Base-by-base conservation (phyloP, 345 rosid genomes). In the Clausena lansium region DNA sequence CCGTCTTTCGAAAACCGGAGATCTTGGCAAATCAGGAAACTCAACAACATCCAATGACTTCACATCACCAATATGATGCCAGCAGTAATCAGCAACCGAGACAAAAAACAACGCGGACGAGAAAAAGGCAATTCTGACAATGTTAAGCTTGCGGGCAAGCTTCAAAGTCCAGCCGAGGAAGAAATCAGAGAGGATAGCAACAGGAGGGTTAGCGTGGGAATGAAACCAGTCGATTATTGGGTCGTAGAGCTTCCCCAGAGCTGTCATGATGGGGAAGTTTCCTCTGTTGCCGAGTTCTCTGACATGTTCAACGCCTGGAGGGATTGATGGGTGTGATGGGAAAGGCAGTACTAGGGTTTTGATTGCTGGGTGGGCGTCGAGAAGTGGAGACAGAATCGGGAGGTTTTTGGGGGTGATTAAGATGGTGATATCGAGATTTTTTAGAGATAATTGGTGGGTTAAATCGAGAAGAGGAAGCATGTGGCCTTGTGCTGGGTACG, bases 111-210 rank as follows among this genome's bases (percentile, higher is more conserved):
- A 81, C 19, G 89, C 86, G 28, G 84, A 60, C 20, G 85, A 73
- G 83, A 81, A 89, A 79, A 93, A 91, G 0, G 87, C 67, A 63
- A 91, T 67, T 38, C 93, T 78, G 6, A 89, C 91, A 32, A 93
- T 72, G 20, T 77, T 74, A 32, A 91, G 70, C 1, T 79, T 24
- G n/a, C 2, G 24, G 54, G 93, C 87, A 2, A 93, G 83, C 20
- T 79, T 82, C 22, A 47, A 19, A n/a, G 94, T 91, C 94, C 92
- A 91, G 9, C 94, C 97, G 20, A 90, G 87, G 81, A 93, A 93
- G 87, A 89, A 90, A 62, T 90, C 97, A 5, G 97, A 93, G 72
- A 93, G 69, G 77, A 94, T 77, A 19, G 93, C 94, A 0, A 87
- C 70, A 0, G 98, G 95, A 7, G 95, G 97, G 45, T 83, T 55